phyloP scores from a whole-genome alignment of 345 rosid species.

The Ceriops tagal region DNA sequence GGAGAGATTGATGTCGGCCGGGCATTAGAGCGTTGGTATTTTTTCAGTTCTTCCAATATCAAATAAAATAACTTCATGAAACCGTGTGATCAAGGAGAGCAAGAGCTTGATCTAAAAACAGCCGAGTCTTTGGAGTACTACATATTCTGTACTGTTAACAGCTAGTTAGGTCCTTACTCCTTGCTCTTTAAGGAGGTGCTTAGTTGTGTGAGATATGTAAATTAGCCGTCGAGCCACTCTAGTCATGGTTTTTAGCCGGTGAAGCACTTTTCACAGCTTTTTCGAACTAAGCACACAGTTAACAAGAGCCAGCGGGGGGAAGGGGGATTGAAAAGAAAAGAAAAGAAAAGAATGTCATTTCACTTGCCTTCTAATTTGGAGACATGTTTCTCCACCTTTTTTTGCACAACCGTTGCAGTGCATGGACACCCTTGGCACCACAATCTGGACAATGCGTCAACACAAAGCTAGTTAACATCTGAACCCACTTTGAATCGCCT shows the following conservation, averaged over 20 bases:
- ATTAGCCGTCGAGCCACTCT: too few relatives aligned
- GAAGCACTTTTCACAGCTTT: background rate
- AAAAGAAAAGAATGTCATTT: background rate
- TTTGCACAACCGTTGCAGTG: slow-evolving; percentile 92
- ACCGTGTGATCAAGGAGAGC: too few relatives aligned
- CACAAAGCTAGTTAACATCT: background rate
- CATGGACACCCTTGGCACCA: slow-evolving; percentile 81
- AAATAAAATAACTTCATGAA: too few relatives aligned
- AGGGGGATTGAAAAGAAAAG: background rate
- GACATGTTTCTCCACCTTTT: slow-evolving; percentile 83
- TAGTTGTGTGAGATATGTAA: too few relatives aligned
- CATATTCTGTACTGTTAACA: too few relatives aligned
- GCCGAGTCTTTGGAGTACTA: too few relatives aligned
- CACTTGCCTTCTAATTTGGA: slow-evolving; percentile 71
- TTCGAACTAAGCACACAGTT: background rate
- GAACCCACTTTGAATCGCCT: background rate
- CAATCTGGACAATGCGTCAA: slow-evolving; percentile 44
- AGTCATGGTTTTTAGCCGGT: background rate
- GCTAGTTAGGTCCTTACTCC: too few relatives aligned
- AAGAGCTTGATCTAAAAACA: too few relatives aligned
- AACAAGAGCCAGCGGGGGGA: background rate
- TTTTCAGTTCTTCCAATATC: too few relatives aligned
- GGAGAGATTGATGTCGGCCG: too few relatives aligned
- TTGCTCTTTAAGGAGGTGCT: too few relatives aligned
- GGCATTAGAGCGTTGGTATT: too few relatives aligned